Evolutionary conservation across 345 rosid species (phyloP).

Genomic region (Psidium friedrichsthalianum): DNA sequence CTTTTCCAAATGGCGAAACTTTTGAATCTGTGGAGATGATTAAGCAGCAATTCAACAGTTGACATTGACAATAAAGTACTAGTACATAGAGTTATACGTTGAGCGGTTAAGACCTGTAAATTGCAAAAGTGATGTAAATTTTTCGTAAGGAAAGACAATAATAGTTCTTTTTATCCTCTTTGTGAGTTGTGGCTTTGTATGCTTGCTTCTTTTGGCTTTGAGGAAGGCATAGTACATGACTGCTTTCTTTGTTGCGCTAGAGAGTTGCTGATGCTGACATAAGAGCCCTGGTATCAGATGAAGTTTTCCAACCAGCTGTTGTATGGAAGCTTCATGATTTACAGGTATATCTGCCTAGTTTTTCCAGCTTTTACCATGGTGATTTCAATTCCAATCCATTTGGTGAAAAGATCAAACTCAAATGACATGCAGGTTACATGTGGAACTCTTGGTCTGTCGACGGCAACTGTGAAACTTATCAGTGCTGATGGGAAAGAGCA

Average conservation of each 20-base stretch:
- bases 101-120: not conserved
- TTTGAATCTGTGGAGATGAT: not conserved
- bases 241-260: constrained; percentile 12
- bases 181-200: not conserved
- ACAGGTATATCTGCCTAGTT: constrained; percentile 40
- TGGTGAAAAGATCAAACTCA: not conserved
- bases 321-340: constrained; percentile 78
- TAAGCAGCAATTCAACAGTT: not conserved
- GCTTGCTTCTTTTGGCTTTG: not conserved
- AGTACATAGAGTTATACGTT: not conserved
- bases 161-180: not conserved
- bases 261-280: constrained; percentile 88
- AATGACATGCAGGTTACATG: constrained; percentile 55
- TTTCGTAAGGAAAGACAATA: not conserved
- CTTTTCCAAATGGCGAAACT: not conserved
- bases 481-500: constrained; percentile 56
- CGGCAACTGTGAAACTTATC: constrained; percentile 84
- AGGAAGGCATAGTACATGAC: not conserved
- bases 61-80: not conserved
- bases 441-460: constrained; percentile 86
- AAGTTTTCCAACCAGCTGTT: constrained; percentile 81
- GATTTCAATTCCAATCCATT: not conserved
- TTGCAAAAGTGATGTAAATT: not conserved
- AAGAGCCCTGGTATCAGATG: constrained; percentile 87
- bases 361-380: not conserved